Evolutionary conservation across 371 early-diverging fungal species (phyloP), one percentile per base, ranked within the genome.

Genomic region (Mucor lusitanicus): DNA sequence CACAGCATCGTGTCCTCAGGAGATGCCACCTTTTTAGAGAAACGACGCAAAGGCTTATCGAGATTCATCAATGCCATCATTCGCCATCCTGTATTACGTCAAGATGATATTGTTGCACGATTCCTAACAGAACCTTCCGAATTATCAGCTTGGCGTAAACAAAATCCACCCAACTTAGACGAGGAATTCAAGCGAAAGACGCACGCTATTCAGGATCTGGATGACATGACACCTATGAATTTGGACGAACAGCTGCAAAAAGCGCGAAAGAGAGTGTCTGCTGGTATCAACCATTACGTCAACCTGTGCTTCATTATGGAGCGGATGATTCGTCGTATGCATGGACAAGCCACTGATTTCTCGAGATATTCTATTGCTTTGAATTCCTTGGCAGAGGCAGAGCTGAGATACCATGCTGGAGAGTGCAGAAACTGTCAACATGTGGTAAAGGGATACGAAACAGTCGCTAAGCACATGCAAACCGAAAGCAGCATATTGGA

Each of bases 21-120:
- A 25, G 91, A 94, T 66, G 78, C 84, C n/a, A 79, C 81, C 7
- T 94, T 94, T 74, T 65, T 93, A 54, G 92, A 92, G 63, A 84
- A 87, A 59, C 78, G 95, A 39, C 79, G 92, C 15, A 87, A 88
- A 33, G 92, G 92, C 0, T 69, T 94, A 27, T 76, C 85, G 0
- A 81, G 95, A n/a, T 94, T 92, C 64, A 86, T 90, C 63, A 91
- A 92, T 76, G 87, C 89, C 12, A 68, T 94, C 32, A 87, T 85
- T 30, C 87, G 91, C 56, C 95, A 94, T 69, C 95, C 95, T 9
- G 81, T 87, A 0, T 65, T 94, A 48, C 77, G 83, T 28, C 80
- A 85, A 59, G 93, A 94, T 60, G 86, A 86, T 6, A 68, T 87
- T 1, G 87, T 91, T 3, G 65, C 80, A 30, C 82, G 82, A 2